These are phyloP conservation scores for Cymbopogon citratus DNA, from an alignment of 176 grass and related monocot genomes.

Conservation along the genomic window DNA sequence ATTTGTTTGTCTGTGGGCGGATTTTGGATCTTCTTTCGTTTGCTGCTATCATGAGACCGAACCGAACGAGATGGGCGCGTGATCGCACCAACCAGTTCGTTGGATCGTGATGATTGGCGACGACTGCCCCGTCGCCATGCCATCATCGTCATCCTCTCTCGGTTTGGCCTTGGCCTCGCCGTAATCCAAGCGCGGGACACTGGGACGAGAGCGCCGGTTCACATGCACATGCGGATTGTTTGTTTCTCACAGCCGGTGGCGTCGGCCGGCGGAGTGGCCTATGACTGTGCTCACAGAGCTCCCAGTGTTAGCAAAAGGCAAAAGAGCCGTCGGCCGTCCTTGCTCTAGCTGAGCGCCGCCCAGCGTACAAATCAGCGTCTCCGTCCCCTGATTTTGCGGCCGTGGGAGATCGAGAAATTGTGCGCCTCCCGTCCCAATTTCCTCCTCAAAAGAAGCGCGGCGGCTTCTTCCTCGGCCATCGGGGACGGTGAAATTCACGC, in stretches of 20 bases:
- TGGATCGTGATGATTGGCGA: slow-evolving; percentile 3
- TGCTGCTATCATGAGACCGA: not conserved
- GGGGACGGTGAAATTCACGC: not conserved
- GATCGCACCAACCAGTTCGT: not conserved
- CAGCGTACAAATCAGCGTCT: not conserved
- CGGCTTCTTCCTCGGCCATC: not conserved
- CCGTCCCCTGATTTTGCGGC: not conserved
- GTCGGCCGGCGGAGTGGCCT: not conserved
- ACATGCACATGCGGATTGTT: not conserved
- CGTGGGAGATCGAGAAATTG: not conserved
- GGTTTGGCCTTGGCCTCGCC: not conserved
- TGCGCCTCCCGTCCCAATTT: not conserved
- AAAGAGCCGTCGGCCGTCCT: not conserved
- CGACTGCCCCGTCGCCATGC: not conserved
- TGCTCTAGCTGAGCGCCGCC: not conserved
- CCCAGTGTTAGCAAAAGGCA: not conserved
- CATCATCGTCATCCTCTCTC: not conserved
- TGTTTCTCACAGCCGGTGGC: too few relatives aligned
- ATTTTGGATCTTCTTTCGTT: not conserved
- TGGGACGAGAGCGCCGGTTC: not conserved
- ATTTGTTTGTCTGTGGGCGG: not conserved
- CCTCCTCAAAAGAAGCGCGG: not conserved
- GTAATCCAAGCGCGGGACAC: not conserved
- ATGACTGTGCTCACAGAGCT: not conserved
- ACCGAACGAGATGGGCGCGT: too few relatives aligned